Evolutionary conservation across 805 yeast species (phyloP), one percentile per base, ranked within the genome.

Genomic region (Candida methanosorbosa): DNA sequence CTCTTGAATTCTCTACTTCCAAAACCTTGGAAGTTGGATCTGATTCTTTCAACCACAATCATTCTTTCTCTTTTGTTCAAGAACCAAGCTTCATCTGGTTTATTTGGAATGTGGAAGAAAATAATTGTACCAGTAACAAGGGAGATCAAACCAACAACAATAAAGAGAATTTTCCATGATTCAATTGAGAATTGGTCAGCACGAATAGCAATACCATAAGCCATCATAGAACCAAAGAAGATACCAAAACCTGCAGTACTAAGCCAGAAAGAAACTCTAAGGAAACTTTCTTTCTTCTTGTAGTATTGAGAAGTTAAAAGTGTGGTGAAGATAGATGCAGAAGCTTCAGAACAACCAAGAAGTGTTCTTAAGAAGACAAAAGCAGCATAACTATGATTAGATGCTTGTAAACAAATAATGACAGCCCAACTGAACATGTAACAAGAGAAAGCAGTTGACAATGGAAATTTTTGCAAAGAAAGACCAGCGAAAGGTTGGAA

Each of bases 61-160:
- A 39, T 29, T 27, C 48, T 62, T 34, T 64, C 70, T 19, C 46
- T 43, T 8, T 55, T 59, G 24, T 42, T 54, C 40, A 64, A 49
- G 37, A 61, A 63, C 63, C 64, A 56, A 9, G 69, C 68, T 11
- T 39, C 36, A 48, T 54, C 52, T 20, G 85, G 84, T 22, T 59
- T 52, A 42, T 73, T 76, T n/a, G 84, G 83, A 32, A 80, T 48
- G 51, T 71, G 72, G 36, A 72, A 42, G 29, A 54, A 52, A 38
- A 75, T 61, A 11, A 66, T 35, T 9, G 68, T 34, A 5, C 81
- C 82, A 13, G 73, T 46, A 11, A 68, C 46, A 6, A 77, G 52
- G 2, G 85, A 78, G 37, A 74, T 63, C 6, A 64, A 50, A 12
- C 92, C 94, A 28, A 72, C 66, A 21, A 78, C 61, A 32, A 81